Conservation (phyloP, 352 stramenopile genomes). For the Stephanocyclus meneghinianus region DNA sequence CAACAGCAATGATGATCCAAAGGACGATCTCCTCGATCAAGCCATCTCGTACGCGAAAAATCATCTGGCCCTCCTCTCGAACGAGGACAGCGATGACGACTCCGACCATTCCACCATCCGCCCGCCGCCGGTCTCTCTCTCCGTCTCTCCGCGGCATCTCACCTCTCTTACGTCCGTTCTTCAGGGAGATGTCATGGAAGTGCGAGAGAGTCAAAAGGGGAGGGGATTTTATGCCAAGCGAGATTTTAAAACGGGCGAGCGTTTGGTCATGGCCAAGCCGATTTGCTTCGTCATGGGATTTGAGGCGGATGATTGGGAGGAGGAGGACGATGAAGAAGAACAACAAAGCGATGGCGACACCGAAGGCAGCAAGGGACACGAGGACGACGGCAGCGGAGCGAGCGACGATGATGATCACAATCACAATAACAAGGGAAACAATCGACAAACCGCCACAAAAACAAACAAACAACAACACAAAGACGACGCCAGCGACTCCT, state of each 20-base stretch:
- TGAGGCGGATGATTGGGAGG: constrained; percentile 39
- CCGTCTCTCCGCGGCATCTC: constrained; percentile 1
- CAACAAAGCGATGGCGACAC: not conserved
- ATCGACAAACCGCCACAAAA: constrained; percentile 6
- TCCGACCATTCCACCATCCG: not conserved
- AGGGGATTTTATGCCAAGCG: constrained; percentile 49
- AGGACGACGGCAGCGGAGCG: constrained; percentile 24
- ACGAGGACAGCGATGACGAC: not conserved
- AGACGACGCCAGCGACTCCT: not conserved
- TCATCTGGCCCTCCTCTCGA: not conserved
- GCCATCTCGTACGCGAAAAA: constrained; percentile 11
- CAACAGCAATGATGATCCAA: constrained; percentile 6
- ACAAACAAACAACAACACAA: not conserved
- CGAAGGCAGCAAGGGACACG: constrained; percentile 12
- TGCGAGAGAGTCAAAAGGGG: constrained; percentile 31
- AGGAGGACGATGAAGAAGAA: constrained; percentile 42
- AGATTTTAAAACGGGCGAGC: constrained; percentile 46
- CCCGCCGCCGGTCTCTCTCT: not conserved
- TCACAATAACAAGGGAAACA: constrained; percentile 25
- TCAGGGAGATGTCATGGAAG: constrained; percentile 21
- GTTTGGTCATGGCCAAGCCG: constrained; percentile 59
- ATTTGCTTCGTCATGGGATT: constrained; percentile 59
- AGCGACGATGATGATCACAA: constrained; percentile 18
- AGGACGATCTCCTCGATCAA: constrained; percentile 26
- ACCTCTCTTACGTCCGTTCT: constrained; percentile 6